Evolutionary conservation across 495 filamentous ascomycete genomes (phyloP).

Genomic region (Aspergillus mulundensis): DNA sequence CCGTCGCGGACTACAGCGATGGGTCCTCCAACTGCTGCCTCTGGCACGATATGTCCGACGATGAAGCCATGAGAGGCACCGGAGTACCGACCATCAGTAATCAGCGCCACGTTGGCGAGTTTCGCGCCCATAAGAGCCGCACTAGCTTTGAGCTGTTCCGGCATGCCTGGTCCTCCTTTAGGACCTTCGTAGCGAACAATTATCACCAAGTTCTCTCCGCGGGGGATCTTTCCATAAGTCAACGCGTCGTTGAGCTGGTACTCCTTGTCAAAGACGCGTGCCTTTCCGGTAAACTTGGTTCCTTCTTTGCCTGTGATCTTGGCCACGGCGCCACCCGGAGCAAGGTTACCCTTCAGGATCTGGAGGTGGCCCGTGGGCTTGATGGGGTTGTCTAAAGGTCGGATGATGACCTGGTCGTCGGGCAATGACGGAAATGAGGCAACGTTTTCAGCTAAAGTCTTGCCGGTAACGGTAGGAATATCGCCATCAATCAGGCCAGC

Average conservation of each 20-base stretch:
- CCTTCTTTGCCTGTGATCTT: conserved; percentile 99
- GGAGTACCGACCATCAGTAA: conserved; percentile 90
- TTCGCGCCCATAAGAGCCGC: conserved; percentile 92
- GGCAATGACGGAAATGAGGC: conserved; percentile 74
- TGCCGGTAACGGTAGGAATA: conserved; percentile 89
- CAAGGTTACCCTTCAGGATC: conserved; percentile 84
- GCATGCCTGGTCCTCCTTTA: conserved; percentile 95
- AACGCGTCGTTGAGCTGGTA: conserved; percentile 72
- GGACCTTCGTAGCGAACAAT: conserved; percentile 95
- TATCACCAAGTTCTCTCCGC: conserved; percentile 79
- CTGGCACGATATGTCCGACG: conserved; percentile 90
- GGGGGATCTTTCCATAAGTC: conserved; percentile 64
- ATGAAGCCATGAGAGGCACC: conserved; percentile 95
- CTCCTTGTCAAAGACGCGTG: conserved; percentile 90
- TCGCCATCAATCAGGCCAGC: conserved; percentile 76
- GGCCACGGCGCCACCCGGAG: conserved; percentile 87
- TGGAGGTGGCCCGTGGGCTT: conserved; percentile 86
- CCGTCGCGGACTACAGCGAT: conserved; percentile 78
- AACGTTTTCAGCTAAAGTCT: conserved; percentile 85
- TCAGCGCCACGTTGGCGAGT: conserved; percentile 81
- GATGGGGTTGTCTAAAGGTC: conserved; percentile 76
- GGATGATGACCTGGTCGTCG: conserved; percentile 80
- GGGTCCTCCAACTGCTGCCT: conserved; percentile 79
- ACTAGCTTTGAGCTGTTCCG: conserved; percentile 88
- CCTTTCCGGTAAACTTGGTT: conserved; percentile 72